A percentile compares a stretch with the other conserved stretches of the same genome.
Evolutionary conservation across 805 yeast species (phyloP).

Genomic region (Geotrichum ghanense): DNA sequence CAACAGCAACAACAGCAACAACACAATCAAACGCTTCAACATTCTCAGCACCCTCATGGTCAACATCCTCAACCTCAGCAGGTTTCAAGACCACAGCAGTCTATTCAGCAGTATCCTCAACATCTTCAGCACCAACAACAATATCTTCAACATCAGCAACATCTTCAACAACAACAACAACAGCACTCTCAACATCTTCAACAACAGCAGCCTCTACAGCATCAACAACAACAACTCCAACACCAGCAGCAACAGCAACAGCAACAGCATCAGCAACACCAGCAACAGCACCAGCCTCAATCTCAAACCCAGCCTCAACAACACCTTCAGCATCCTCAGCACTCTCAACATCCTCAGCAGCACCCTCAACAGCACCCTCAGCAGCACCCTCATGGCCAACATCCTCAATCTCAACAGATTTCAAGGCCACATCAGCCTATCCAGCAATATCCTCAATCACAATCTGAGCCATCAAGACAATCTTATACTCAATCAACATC

Average conservation of each 20-base stretch:
- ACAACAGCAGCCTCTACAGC: conserved; percentile 10
- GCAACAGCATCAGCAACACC: neutral
- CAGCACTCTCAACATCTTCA: conserved; percentile 5
- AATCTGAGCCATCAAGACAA: no score
- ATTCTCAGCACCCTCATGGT: conserved; percentile 5
- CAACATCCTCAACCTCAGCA: conserved; percentile 5
- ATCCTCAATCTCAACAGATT: neutral
- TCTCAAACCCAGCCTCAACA: neutral
- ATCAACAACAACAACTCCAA: conserved; percentile 3
- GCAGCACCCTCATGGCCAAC: neutral
- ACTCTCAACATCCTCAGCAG: neutral
- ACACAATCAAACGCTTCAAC: conserved; percentile 9
- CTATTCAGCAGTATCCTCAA: conserved; percentile 6
- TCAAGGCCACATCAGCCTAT: neutral
- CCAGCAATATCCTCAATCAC: neutral
- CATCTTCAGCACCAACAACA: conserved; percentile 2
- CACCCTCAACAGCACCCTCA: neutral
- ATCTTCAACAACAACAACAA: conserved; percentile 6
- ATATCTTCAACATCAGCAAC: conserved; percentile 10
- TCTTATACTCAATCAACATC: neutral
- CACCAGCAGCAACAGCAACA: neutral
- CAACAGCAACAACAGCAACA: conserved; percentile 13
- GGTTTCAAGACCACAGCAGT: conserved; percentile 7
- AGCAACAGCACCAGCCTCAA: neutral
- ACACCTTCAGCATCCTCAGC: neutral